Evolutionary conservation across 805 yeast species (phyloP), one percentile per base, ranked within the genome.

Genomic region (Ogataea kodamae): DNA sequence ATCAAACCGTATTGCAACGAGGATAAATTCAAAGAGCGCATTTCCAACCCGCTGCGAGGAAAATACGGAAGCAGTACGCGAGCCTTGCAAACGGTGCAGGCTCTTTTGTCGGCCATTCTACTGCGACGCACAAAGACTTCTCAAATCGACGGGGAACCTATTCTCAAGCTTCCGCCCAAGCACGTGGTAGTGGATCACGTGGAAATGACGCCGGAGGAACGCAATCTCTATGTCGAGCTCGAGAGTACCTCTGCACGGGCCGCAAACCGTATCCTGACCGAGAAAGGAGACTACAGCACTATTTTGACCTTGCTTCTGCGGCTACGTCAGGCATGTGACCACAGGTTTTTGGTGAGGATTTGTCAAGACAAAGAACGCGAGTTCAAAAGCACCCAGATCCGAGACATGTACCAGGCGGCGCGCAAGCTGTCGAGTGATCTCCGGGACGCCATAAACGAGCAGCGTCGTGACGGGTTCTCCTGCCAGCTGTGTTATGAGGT

Each of bases 311-410:
- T 88, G 45, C 67, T 89, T 31, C 62, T 89, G 28, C 70, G 96
- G 30, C 64, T 89, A 49, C 70, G 97, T 39, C 96, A 89, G 60
- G 89, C 95, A 3, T 83, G 95, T 52, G 77, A 82, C 51, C 96
- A 86, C 54, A 75, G 78, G 23, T 78, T 73, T 49, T 62, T 89
- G 37, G 90, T 84, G 16, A 70, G 74, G 39, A 67, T 84, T 29
- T 89, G 95, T 9, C 59, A 59, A 28, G 55, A 54, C 12, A 44
- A 65, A 58, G 68, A 64, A 45, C 59, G 68, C 34, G 43, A 60
- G 42, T 57, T 58, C 40, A 61, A 51, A 40, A 45, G 57, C 37
- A 48, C 57, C 15, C 55, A 55, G 35, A 57, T 65, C 59, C 43
- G 58, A 39, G 40, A 60, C 19, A 46, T 46, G 5, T 49, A 28